Conservation (phyloP, 345 rosid species). For the Eucalyptus cloeziana region DNA sequence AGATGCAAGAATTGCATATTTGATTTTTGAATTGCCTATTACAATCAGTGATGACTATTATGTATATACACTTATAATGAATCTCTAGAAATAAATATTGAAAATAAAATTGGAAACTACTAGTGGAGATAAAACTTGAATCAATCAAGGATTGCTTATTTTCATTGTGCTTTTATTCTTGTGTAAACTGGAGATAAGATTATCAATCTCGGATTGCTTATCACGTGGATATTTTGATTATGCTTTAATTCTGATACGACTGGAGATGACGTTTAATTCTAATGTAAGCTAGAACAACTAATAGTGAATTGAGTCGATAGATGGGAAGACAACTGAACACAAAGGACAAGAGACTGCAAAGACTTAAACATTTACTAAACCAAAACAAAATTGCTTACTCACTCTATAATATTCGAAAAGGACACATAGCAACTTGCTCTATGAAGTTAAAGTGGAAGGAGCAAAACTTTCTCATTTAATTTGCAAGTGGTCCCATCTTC, state of each 20-base stretch:
- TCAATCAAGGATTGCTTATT: no score
- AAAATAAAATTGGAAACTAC: background rate
- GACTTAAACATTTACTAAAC: background rate
- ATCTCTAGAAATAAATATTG: background rate
- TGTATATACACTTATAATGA: background rate
- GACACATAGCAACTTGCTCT: background rate
- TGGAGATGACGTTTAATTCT: rapidly evolving
- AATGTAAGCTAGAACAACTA: rapidly evolving
- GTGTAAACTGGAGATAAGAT: rapidly evolving
- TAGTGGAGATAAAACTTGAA: rapidly evolving
- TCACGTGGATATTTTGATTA: background rate
- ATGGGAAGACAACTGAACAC: rapidly evolving
- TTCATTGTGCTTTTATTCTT: rapidly evolving
- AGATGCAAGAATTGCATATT: background rate
- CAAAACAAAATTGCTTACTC: background rate
- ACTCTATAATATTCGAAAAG: background rate
- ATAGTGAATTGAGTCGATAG: rapidly evolving
- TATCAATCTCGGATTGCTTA: no score
- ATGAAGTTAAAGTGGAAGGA: background rate
- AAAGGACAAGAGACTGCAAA: background rate
- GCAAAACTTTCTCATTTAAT: background rate
- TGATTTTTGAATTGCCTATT: background rate
- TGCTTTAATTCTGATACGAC: rapidly evolving
- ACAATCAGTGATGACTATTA: background rate
- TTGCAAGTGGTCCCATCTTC: background rate